Evolutionary conservation across 2,329 filamentous ascomycete species (phyloP).

Genomic region (Claviceps fusiformis): DNA sequence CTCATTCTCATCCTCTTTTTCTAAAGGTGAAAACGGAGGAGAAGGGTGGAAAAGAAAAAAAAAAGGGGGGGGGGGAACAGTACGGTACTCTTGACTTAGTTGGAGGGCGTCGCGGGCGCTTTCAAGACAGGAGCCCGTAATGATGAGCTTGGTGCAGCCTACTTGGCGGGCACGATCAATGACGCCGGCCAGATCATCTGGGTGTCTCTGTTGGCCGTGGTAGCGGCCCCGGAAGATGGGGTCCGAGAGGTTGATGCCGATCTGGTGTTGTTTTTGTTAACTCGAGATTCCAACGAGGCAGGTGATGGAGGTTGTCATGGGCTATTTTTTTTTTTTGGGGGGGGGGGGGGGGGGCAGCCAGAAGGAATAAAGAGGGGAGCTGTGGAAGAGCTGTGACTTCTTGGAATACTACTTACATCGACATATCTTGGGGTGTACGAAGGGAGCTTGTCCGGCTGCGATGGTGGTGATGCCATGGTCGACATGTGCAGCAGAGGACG

Average conservation of each 20-base stretch:
- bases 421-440: slow-evolving; percentile 39
- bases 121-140: slow-evolving; percentile 77
- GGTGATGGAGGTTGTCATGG: background rate
- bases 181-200: slow-evolving; percentile 61
- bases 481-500: slow-evolving; percentile 4
- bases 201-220: slow-evolving; percentile 63
- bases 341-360: background rate
- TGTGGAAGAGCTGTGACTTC: too few relatives aligned
- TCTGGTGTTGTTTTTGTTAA: slow-evolving; percentile 27
- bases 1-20: too few relatives aligned
- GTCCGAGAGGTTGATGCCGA: slow-evolving; percentile 94
- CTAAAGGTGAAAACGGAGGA: too few relatives aligned
- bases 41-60: too few relatives aligned
- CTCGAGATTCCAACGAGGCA: background rate
- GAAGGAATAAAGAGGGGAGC: too few relatives aligned
- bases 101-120: slow-evolving; percentile 64
- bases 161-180: slow-evolving; percentile 63
- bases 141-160: slow-evolving; percentile 79
- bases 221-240: slow-evolving; percentile 78
- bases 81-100: slow-evolving; percentile 62
- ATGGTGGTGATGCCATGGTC: slow-evolving; percentile 15
- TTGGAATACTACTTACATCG: slow-evolving; percentile 35
- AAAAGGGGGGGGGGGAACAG: background rate
- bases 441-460: slow-evolving; percentile 7
- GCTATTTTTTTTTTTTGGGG: background rate